A percentile compares a stretch with the other conserved stretches of the same genome.
Conservation (phyloP, 345 rosid species). For the Acer campestre region DNA sequence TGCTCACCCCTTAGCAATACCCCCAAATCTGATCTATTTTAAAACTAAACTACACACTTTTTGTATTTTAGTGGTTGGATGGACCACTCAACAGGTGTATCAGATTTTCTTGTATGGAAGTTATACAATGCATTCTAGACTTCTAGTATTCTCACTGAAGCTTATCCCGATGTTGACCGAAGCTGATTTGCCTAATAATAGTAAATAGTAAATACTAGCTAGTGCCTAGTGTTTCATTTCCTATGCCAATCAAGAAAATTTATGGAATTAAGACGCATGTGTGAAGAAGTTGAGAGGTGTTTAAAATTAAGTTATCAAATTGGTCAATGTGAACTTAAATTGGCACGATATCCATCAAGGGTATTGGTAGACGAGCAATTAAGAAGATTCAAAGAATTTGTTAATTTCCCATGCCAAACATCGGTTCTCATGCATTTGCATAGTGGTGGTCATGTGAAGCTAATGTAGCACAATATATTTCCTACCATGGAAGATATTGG, state of each 20-base stretch:
- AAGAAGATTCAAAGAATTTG: conserved; percentile 9
- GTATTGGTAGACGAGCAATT: neutral
- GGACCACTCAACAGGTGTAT: too few species aligned
- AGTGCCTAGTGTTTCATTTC: neutral
- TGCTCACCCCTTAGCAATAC: too few species aligned
- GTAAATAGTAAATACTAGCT: neutral
- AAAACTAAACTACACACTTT: too few species aligned
- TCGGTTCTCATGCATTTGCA: neutral
- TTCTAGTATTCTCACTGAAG: neutral
- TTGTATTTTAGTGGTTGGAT: too few species aligned
- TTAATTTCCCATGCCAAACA: neutral
- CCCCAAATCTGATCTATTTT: too few species aligned
- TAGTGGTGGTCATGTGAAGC: conserved; percentile 7
- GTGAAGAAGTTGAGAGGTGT: neutral
- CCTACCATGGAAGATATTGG: neutral
- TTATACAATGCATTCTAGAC: too few species aligned
- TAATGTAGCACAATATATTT: neutral
- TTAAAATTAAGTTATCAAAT: neutral
- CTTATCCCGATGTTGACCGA: neutral
- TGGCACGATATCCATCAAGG: neutral
- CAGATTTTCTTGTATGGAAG: too few species aligned
- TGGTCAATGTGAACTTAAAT: neutral
- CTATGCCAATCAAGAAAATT: conserved; percentile 1
- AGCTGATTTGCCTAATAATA: neutral
- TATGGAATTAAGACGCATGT: neutral